Conservation (phyloP, 495 filamentous ascomycete species). For the Xylaria longipes region DNA sequence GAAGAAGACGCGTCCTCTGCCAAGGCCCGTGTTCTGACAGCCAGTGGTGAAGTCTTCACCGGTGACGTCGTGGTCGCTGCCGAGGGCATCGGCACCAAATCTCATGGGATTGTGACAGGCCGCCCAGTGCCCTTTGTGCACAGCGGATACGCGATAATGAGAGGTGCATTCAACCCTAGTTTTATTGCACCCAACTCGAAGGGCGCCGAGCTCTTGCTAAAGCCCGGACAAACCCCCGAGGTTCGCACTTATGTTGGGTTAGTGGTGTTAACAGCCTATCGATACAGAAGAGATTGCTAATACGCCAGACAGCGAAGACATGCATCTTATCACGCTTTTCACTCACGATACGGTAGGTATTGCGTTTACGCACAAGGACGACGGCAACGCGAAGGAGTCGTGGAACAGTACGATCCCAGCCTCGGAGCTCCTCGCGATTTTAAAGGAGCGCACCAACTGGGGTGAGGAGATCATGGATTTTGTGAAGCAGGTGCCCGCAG, state of each 20-base stretch:
- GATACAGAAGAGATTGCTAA: constrained; percentile 52
- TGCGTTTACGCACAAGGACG: constrained; percentile 66
- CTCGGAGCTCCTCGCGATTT: constrained; percentile 50
- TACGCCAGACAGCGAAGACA: not conserved
- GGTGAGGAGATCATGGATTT: constrained; percentile 59
- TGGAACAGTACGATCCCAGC: constrained; percentile 60
- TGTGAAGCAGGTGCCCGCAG: constrained; percentile 57
- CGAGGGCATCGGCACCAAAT: constrained; percentile 63
- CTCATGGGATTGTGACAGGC: constrained; percentile 55
- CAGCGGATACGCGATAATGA: constrained; percentile 27
- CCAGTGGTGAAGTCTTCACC: constrained; percentile 49
- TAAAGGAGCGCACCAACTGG: constrained; percentile 59
- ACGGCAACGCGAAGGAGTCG: constrained; percentile 59
- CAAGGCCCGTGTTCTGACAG: constrained; percentile 54
- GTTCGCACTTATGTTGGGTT: constrained; percentile 18
- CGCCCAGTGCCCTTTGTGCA: constrained; percentile 56
- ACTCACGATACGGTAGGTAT: constrained; percentile 64
- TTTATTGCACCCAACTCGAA: not conserved
- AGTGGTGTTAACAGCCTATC: constrained; percentile 51
- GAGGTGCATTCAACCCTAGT: constrained; percentile 10
- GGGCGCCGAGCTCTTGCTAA: constrained; percentile 1
- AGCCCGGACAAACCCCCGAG: constrained; percentile 13
- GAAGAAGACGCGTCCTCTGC: constrained; percentile 46
- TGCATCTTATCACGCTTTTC: constrained; percentile 54
- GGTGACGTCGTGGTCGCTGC: constrained; percentile 63